A percentile compares a stretch with the other conserved stretches of the same genome.
phyloP scores from a whole-genome alignment of 352 stramenopile species.

The Globisporangium alternatum region DNA sequence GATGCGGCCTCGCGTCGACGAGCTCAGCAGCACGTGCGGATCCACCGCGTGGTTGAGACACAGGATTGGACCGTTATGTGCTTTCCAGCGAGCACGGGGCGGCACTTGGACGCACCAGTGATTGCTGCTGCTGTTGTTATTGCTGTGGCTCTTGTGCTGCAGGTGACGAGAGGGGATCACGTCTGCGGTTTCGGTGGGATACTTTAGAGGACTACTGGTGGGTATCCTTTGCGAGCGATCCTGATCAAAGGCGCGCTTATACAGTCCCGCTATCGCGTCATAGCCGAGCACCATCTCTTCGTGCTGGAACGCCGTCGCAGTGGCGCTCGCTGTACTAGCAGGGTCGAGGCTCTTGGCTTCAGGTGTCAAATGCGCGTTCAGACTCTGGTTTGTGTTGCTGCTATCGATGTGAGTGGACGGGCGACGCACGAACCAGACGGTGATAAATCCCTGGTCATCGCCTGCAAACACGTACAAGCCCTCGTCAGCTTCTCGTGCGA shows the following conservation, averaged over 20 bases:
- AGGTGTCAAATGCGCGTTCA: neutral
- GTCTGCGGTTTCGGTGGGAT: neutral
- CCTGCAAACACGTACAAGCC: constrained; percentile 38
- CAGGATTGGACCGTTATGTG: constrained; percentile 34
- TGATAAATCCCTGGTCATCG: constrained; percentile 44
- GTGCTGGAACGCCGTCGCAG: constrained; percentile 37
- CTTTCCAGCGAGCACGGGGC: constrained; percentile 31
- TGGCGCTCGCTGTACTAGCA: neutral
- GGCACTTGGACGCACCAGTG: neutral
- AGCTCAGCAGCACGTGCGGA: constrained; percentile 44
- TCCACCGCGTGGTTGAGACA: constrained; percentile 38
- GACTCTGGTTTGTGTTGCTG: neutral
- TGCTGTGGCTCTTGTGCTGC: neutral
- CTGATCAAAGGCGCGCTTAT: constrained; percentile 31
- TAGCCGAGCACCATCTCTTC: constrained; percentile 56
- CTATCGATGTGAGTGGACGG: neutral
- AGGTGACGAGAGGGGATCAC: neutral
- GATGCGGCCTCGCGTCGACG: constrained; percentile 48
- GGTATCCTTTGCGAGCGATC: neutral
- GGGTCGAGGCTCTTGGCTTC: neutral
- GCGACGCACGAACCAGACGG: constrained; percentile 30
- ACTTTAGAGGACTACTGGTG: neutral
- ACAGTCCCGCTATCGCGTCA: constrained; percentile 46
- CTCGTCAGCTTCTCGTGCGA: constrained; percentile 20
- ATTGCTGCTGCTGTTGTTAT: neutral